phyloP scores from a whole-genome alignment of 2,329 filamentous ascomycete genomes.

The Scedosporium apiospermum region DNA sequence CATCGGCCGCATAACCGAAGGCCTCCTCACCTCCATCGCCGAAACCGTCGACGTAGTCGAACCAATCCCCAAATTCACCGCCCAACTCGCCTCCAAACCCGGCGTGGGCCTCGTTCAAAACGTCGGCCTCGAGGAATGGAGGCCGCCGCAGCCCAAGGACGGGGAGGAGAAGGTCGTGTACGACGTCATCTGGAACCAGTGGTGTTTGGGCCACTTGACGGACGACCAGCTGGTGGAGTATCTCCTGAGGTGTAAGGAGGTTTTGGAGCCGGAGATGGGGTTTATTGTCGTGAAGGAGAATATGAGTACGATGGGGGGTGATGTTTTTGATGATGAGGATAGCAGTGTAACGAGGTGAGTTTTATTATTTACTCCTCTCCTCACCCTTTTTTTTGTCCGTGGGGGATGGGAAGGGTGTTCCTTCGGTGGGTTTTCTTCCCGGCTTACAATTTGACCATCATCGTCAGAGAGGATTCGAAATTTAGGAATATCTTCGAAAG shows the following conservation, averaged over 20 bases:
- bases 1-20: slow-evolving; percentile 75
- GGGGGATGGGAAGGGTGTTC: too few species aligned
- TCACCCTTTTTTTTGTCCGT: slow-evolving; percentile 3
- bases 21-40: slow-evolving; percentile 63
- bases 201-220: slow-evolving; percentile 77
- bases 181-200: slow-evolving; percentile 82
- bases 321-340: slow-evolving; percentile 68
- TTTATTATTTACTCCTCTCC: slow-evolving; percentile 9
- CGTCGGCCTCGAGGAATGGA: slow-evolving; percentile 66
- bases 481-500: slow-evolving; percentile 60
- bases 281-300: slow-evolving; percentile 55
- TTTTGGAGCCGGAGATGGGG: slow-evolving; percentile 18
- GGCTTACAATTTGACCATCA: background rate
- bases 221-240: slow-evolving; percentile 63
- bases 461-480: slow-evolving; percentile 53
- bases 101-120: slow-evolving; percentile 59
- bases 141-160: slow-evolving; percentile 15
- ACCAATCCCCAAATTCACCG: slow-evolving; percentile 74
- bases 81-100: slow-evolving; percentile 42
- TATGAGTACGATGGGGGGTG: slow-evolving; percentile 42
- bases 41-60: slow-evolving; percentile 73
- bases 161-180: slow-evolving; percentile 40
- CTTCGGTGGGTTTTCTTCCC: background rate
- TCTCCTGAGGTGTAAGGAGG: slow-evolving; percentile 48
- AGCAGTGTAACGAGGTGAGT: slow-evolving; percentile 62